Evolutionary conservation across 148 eudicot species (phyloP).

Genomic region (Chenopodium quinoa): DNA sequence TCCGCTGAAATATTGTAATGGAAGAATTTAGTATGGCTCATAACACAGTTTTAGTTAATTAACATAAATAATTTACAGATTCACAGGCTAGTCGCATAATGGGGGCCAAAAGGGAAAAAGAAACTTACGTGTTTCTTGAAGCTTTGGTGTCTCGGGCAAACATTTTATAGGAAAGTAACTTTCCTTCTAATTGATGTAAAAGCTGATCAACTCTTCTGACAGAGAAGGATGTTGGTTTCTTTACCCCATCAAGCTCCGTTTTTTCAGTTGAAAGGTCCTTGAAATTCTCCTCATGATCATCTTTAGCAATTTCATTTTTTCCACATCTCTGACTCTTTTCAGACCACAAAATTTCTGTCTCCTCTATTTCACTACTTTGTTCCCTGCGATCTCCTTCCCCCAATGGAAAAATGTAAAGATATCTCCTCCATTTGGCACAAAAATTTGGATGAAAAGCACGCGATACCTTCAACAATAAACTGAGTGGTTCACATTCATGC

Average conservation of each 20-base stretch:
- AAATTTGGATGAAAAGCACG: slow-evolving; percentile 95
- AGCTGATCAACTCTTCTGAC: slow-evolving; percentile 65
- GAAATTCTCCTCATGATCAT: slow-evolving; percentile 18
- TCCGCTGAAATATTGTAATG: slow-evolving; percentile 51
- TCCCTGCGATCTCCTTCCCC: slow-evolving; percentile 37
- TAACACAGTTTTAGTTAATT: not conserved
- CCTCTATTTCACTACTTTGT: slow-evolving; percentile 24
- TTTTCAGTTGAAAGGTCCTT: slow-evolving; percentile 25
- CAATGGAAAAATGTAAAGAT: slow-evolving; percentile 84
- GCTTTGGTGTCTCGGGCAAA: slow-evolving; percentile 98
- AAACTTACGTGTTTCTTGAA: slow-evolving; percentile 77
- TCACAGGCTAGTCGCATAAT: not conserved
- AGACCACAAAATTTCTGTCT: slow-evolving; percentile 19
- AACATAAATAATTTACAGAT: not conserved
- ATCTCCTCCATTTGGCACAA: slow-evolving; percentile 94
- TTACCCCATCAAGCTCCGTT: slow-evolving; percentile 31
- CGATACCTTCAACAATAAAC: slow-evolving; percentile 54
- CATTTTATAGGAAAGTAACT: slow-evolving; percentile 80
- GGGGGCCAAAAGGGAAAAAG: not conserved
- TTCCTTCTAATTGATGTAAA: slow-evolving; percentile 71
- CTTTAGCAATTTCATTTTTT: slow-evolving; percentile 24
- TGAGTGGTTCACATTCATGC: slow-evolving; percentile 8
- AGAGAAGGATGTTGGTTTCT: slow-evolving; percentile 55
- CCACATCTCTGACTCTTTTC: slow-evolving; percentile 18
- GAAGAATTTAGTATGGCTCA: slow-evolving; percentile 5